These are phyloP conservation scores for Avena insularis DNA, from an alignment of 176 grass and related monocot species.

Conservation along the genomic window DNA sequence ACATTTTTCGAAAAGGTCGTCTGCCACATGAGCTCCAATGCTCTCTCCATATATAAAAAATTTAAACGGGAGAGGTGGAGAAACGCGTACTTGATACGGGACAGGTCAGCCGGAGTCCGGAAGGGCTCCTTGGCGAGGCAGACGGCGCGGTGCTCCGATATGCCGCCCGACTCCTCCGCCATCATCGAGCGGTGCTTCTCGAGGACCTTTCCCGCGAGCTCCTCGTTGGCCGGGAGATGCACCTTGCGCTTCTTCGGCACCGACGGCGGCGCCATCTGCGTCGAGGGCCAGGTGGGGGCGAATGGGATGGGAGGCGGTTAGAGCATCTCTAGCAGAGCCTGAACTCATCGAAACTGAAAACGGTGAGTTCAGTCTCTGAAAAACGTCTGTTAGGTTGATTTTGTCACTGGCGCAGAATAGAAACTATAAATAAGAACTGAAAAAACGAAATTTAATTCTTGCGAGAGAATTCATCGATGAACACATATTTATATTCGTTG, in stretches of 20 bases:
- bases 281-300: neutral
- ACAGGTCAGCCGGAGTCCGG: slow-evolving; percentile 67
- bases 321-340: neutral
- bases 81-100: slow-evolving; percentile 55
- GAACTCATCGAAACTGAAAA: too few relatives aligned
- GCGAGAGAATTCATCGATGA: too few relatives aligned
- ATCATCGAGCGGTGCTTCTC: slow-evolving; percentile 65
- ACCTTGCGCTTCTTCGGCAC: slow-evolving; percentile 42
- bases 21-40: too few relatives aligned
- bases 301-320: neutral
- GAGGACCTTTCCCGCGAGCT: slow-evolving; percentile 49
- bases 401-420: too few relatives aligned
- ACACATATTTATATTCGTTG: too few relatives aligned
- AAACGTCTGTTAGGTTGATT: too few relatives aligned
- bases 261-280: slow-evolving; percentile 33
- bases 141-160: slow-evolving; percentile 70
- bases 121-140: slow-evolving; percentile 65
- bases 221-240: slow-evolving; percentile 69
- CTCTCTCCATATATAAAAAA: too few relatives aligned
- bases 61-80: neutral
- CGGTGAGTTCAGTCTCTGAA: too few relatives aligned
- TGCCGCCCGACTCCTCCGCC: slow-evolving; percentile 35
- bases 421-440: too few relatives aligned
- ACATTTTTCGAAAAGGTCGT: too few relatives aligned
- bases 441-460: too few relatives aligned